Evolutionary conservation across 1,139 yeast genomes (phyloP).

Genomic region (Candida tetrigidarum): DNA sequence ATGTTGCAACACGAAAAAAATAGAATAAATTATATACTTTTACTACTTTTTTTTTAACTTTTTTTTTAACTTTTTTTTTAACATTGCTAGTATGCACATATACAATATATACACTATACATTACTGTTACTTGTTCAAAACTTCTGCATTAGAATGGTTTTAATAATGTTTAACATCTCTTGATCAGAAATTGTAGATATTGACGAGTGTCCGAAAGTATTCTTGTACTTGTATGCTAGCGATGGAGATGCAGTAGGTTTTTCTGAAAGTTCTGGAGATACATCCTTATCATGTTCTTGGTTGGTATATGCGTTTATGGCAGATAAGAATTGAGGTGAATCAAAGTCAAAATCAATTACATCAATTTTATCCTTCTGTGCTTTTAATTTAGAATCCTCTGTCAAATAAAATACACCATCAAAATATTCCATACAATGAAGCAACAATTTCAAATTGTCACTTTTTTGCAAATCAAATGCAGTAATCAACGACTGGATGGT

Average conservation of each 20-base stretch:
- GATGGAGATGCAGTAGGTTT: not conserved
- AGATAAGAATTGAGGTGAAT: slow-evolving; percentile 31
- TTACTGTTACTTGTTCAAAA: no score
- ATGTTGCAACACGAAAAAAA: not conserved
- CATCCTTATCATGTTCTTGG: not conserved
- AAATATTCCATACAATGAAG: slow-evolving; percentile 26
- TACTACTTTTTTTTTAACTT: not conserved
- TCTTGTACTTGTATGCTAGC: slow-evolving; percentile 17
- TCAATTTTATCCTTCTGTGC: slow-evolving; percentile 19
- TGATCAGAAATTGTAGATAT: slow-evolving; percentile 16
- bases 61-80: not conserved
- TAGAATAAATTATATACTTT: not conserved
- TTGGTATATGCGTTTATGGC: slow-evolving; percentile 11
- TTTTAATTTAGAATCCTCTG: slow-evolving; percentile 24
- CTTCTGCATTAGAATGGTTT: slow-evolving; percentile 8
- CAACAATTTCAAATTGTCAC: slow-evolving; percentile 20
- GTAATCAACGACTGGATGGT: slow-evolving; percentile 24
- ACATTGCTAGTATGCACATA: no score
- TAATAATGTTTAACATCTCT: slow-evolving; percentile 20
- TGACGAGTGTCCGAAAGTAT: slow-evolving; percentile 20
- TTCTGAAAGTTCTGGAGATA: not conserved
- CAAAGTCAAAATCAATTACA: slow-evolving; percentile 32
- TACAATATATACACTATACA: no score
- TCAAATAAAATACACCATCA: slow-evolving; percentile 21
- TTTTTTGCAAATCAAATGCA: slow-evolving; percentile 14